Evolutionary conservation across 768 basidiomycete species (phyloP).

Genomic region (Collybiopsis luxurians): DNA sequence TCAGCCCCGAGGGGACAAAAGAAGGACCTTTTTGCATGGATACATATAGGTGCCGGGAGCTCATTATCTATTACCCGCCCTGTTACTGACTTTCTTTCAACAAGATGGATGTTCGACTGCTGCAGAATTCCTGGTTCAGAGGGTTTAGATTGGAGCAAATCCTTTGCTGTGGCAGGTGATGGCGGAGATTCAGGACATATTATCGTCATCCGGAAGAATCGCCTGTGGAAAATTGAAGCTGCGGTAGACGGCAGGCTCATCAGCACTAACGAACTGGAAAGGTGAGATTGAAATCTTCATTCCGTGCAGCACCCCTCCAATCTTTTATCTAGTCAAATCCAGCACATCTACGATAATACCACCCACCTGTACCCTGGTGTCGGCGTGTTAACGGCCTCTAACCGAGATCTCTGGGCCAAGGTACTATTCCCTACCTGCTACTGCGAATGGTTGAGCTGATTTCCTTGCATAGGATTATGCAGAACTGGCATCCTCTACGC

Average conservation of each 20-base stretch:
- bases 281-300: constrained; percentile 33
- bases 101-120: constrained; percentile 92
- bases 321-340: constrained; percentile 60
- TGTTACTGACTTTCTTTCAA: background rate
- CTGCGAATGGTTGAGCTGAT: background rate
- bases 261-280: constrained; percentile 62
- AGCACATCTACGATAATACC: constrained; percentile 68
- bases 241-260: constrained; percentile 53
- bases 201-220: constrained; percentile 80
- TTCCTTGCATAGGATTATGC: constrained; percentile 48
- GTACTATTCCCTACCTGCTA: constrained; percentile 30
- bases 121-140: constrained; percentile 74
- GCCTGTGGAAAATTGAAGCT: constrained; percentile 78
- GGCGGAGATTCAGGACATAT: constrained; percentile 71
- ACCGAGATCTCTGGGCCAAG: constrained; percentile 89
- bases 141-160: constrained; percentile 75
- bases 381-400: constrained; percentile 74
- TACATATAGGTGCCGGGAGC: constrained; percentile 59
- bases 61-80: background rate
- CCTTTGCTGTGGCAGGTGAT: constrained; percentile 58
- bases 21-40: constrained; percentile 84
- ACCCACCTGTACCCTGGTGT: constrained; percentile 64
- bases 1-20: constrained; percentile 63
- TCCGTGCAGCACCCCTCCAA: background rate
- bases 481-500: constrained; percentile 52